Conservation (phyloP, 495 filamentous ascomycete species). For the Thozetella sp. region DNA sequence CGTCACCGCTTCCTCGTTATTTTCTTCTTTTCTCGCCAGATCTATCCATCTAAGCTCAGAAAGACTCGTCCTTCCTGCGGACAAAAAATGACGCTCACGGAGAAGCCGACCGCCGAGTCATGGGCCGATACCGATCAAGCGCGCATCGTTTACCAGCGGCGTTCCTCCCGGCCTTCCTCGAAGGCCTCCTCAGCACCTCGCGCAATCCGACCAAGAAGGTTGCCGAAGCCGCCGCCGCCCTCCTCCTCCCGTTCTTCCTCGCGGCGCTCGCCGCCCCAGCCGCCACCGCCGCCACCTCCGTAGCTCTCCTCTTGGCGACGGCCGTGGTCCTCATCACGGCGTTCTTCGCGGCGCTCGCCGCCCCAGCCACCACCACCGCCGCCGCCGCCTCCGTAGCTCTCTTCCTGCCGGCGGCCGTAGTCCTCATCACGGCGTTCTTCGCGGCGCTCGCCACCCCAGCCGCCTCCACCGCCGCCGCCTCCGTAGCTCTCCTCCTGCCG, state of each 20-base stretch:
- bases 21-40: too few species aligned
- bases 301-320: not conserved
- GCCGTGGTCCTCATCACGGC: not conserved
- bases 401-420: not conserved
- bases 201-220: not conserved
- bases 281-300: not conserved
- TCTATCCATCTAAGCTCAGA: too few species aligned
- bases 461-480: not conserved
- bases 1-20: too few species aligned
- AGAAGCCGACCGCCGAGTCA: too few species aligned
- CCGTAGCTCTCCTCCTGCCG: constrained; percentile 2
- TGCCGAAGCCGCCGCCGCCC: not conserved
- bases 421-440: not conserved
- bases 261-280: not conserved
- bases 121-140: not conserved
- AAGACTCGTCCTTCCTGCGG: too few species aligned
- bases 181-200: not conserved
- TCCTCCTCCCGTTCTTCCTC: not conserved
- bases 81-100: too few species aligned
- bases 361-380: constrained; percentile 1
- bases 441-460: not conserved
- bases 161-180: not conserved
- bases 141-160: not conserved
- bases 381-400: not conserved
- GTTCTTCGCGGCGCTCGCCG: not conserved